These are phyloP conservation scores for Mycena rosella DNA, from an alignment of 768 basidiomycete species.

Conservation along the genomic window DNA sequence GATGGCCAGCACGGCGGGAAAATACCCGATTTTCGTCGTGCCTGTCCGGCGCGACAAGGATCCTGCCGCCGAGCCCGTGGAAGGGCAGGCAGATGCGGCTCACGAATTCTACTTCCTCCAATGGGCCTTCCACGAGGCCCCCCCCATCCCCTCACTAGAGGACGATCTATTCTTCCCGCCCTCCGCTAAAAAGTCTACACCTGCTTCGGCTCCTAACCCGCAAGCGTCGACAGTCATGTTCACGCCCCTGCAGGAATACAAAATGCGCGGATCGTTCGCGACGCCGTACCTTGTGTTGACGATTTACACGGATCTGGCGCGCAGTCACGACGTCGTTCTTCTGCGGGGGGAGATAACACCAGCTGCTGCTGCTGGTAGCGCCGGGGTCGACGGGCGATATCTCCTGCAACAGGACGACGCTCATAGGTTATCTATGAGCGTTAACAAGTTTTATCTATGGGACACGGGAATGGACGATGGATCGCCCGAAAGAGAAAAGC, in stretches of 20 bases:
- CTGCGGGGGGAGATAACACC: conserved; percentile 94
- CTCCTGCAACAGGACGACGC: conserved; percentile 86
- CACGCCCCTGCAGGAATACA: conserved; percentile 95
- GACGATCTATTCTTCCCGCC: conserved; percentile 60
- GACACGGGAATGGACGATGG: conserved; percentile 43
- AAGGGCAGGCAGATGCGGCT: conserved; percentile 57
- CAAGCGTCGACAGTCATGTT: conserved; percentile 85
- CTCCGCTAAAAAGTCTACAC: conserved; percentile 36
- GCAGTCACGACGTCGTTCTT: conserved; percentile 85
- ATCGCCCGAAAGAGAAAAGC: conserved; percentile 8
- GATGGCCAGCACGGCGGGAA: conserved; percentile 72
- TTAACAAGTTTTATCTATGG: conserved; percentile 92
- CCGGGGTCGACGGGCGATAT: conserved; percentile 57
- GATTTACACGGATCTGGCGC: conserved; percentile 89
- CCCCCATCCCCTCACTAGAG: conserved; percentile 65
- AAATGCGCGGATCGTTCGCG: conserved; percentile 83
- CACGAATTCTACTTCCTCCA: conserved; percentile 90
- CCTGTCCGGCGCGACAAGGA: conserved; percentile 74
- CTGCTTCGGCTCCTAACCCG: conserved; percentile 54
- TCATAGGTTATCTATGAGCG: conserved; percentile 80
- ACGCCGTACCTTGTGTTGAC: conserved; percentile 93
- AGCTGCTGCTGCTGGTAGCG: conserved; percentile 56
- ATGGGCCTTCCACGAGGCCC: conserved; percentile 88
- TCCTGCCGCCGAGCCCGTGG: conserved; percentile 37
- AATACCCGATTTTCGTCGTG: conserved; percentile 85